These are phyloP conservation scores for Penicillium occitanis DNA, from an alignment of 2,329 filamentous ascomycete genomes.

Conservation along the genomic window DNA sequence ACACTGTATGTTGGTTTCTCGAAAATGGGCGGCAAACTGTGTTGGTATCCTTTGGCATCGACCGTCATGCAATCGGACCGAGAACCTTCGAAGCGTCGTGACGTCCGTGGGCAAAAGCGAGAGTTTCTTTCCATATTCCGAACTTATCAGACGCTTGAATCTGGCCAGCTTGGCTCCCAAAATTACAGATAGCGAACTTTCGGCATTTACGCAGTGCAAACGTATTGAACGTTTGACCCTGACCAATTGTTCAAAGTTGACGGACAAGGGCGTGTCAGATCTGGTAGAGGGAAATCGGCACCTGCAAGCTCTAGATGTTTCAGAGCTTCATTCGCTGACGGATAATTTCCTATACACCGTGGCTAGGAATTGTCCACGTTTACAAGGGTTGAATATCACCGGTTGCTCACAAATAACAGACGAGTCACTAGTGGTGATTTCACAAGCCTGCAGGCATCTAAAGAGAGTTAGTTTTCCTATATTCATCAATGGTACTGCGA, in stretches of 20 bases:
- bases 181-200: conserved; percentile 86
- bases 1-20: conserved; percentile 90
- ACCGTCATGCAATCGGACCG: conserved; percentile 84
- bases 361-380: conserved; percentile 74
- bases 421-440: conserved; percentile 76
- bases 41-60: conserved; percentile 95
- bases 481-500: conserved; percentile 18
- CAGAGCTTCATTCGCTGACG: conserved; percentile 75
- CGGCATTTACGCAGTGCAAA: conserved; percentile 79
- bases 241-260: conserved; percentile 82
- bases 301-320: conserved; percentile 86
- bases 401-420: conserved; percentile 82
- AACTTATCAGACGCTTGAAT: conserved; percentile 90
- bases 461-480: conserved; percentile 66
- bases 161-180: conserved; percentile 72
- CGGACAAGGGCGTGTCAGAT: conserved; percentile 76
- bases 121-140: conserved; percentile 85
- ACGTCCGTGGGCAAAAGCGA: conserved; percentile 68
- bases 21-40: conserved; percentile 86
- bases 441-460: conserved; percentile 77
- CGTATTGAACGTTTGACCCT: conserved; percentile 89
- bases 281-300: conserved; percentile 77
- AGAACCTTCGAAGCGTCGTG: conserved; percentile 77
- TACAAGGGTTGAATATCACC: conserved; percentile 93
- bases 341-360: conserved; percentile 76